Conservation (phyloP, 225 moss, liverwort and hornwort species). For the Physcomitrellopsis africana region DNA sequence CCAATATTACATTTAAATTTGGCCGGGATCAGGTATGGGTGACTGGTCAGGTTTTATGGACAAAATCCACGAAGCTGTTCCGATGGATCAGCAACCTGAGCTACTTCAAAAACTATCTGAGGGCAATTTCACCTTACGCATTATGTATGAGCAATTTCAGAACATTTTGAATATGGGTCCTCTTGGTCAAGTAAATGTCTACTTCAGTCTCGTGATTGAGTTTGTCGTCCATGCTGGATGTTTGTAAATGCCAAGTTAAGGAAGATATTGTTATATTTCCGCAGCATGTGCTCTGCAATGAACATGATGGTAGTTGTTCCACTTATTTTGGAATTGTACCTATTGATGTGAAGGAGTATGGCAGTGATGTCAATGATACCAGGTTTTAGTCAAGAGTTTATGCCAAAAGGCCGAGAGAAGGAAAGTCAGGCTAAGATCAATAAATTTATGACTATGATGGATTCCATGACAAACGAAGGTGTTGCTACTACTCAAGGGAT, state of each 20-base stretch:
- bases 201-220: not conserved
- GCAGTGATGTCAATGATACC: slow-evolving; percentile 98
- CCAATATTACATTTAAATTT: not conserved
- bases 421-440: slow-evolving; percentile 84
- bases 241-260: not conserved
- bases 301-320: not conserved
- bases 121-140: slow-evolving; percentile 86
- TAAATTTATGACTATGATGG: slow-evolving; percentile 95
- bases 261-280: not conserved
- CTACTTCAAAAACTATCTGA: slow-evolving; percentile 77
- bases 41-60: slow-evolving; percentile 95
- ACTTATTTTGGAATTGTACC: not conserved
- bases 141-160: slow-evolving; percentile 87
- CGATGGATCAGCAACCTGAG: slow-evolving; percentile 91
- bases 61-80: slow-evolving; percentile 89
- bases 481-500: too few species aligned
- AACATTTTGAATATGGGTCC: slow-evolving; percentile 85
- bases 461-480: slow-evolving; percentile 94
- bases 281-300: slow-evolving; percentile 3
- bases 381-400: slow-evolving; percentile 84
- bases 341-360: slow-evolving; percentile 26
- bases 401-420: slow-evolving; percentile 94
- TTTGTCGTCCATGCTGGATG: slow-evolving; percentile 7
- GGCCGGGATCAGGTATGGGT: slow-evolving; percentile 64
- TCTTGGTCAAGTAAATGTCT: slow-evolving; percentile 64